phyloP scores from a whole-genome alignment of 2,329 filamentous ascomycete genomes.

The Anthostomella pinea region DNA sequence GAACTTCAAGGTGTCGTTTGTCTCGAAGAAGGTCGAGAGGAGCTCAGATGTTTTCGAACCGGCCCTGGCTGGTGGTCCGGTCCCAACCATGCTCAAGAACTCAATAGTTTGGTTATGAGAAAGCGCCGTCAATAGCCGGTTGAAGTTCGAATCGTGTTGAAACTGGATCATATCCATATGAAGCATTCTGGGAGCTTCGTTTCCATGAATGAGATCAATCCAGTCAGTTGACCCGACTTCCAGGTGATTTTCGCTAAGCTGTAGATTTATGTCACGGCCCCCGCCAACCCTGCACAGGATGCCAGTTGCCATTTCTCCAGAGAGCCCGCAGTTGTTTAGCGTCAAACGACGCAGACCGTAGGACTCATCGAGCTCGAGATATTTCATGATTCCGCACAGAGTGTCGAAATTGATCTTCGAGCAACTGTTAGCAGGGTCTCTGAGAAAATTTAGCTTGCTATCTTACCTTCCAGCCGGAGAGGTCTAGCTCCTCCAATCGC shows the following conservation, averaged over 20 bases:
- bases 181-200: constrained; percentile 48
- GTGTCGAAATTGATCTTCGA: constrained; percentile 49
- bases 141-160: constrained; percentile 48
- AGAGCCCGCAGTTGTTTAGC: constrained; percentile 52
- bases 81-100: constrained; percentile 53
- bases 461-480: constrained; percentile 52
- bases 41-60: constrained; percentile 47
- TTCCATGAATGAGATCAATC: constrained; percentile 44
- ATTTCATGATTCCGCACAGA: constrained; percentile 44
- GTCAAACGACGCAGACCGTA: constrained; percentile 42
- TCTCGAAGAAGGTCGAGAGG: constrained; percentile 49
- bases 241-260: constrained; percentile 51
- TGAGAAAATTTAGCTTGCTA: neutral
- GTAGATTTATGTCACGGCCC: constrained; percentile 45
- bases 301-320: constrained; percentile 46
- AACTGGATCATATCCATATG: constrained; percentile 59
- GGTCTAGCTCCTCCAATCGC: constrained; percentile 51
- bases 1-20: constrained; percentile 49
- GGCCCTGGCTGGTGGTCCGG: constrained; percentile 46
- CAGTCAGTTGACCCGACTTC: constrained; percentile 51
- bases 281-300: constrained; percentile 51
- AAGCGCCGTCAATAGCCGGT: constrained; percentile 48
- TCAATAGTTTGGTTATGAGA: constrained; percentile 49
- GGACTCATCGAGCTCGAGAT: constrained; percentile 40
- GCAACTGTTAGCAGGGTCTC: constrained; percentile 8